Base-by-base conservation (phyloP, 2,329 filamentous ascomycete species). In the Hypocreales sp. region DNA sequence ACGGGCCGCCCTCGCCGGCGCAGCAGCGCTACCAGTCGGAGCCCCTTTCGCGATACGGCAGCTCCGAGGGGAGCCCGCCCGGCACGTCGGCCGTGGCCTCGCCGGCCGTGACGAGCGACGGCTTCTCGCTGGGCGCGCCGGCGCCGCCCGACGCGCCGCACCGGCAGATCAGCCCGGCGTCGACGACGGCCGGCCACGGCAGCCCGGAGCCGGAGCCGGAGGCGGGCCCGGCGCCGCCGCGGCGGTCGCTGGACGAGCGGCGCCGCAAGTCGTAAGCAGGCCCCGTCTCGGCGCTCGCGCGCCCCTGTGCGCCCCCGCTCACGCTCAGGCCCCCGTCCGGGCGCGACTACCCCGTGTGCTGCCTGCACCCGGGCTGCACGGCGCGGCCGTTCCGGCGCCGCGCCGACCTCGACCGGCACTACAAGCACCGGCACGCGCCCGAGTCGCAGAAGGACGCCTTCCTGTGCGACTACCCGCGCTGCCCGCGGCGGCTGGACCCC, bases 401-500 rank as follows among this genome's bases (percentile, higher is more conserved):
- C 28, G 65, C 67, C 8, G 67, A 72, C 43, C 58, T 69, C 8
- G 53, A 64, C 26, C 57, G 67, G 11, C 67, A 72, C 44, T 55
- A 56, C 39, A 50, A 51, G 27, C 61, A 64, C 37, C 52, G 56
- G 11, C 67, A 72, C 41, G 44, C 47, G 9, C 47, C 51, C 0
- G 48, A 51, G 2, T 45, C 47, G 12, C 39, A 54, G 25, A 63
- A 61, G 35, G 48, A 54, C 9, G 44, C 50, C 12, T 65, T 53
- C 38, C 45, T 41, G 13, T 72, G 67, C 45, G 66, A 71, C 51
- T 69, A 68, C 38, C 43, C 48, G 12, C 51, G 44, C 27, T 71
- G 67, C 40, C 33, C 43, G 15, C 58, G 67, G 7, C 47, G 46
- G 16, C 40, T 42, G 5, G 46, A 55, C 3, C 58, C 64, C 2